Conservation (phyloP, 768 basidiomycete species). For the Suillus americanus region DNA sequence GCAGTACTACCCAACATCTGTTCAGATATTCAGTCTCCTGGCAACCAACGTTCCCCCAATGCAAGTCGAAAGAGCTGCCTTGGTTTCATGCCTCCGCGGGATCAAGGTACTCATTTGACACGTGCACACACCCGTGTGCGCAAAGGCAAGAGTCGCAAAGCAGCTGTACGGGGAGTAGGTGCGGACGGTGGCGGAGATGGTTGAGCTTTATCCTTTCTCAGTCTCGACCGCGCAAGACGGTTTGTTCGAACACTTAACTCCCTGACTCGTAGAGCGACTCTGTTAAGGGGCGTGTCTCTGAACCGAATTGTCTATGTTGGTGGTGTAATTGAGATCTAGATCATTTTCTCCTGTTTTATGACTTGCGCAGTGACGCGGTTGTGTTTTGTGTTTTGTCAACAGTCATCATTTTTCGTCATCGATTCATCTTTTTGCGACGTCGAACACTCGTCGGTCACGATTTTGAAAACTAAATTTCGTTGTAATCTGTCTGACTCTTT, state of each 20-base stretch:
- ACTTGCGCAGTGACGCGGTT: neutral
- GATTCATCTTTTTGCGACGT: too few species aligned
- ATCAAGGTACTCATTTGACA: slow-evolving; percentile 8
- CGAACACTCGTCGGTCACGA: too few species aligned
- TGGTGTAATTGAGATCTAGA: neutral
- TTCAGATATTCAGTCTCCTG: slow-evolving; percentile 50
- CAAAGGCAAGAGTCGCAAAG: slow-evolving; percentile 37
- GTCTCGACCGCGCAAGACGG: neutral
- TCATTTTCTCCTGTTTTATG: neutral
- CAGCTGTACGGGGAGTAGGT: slow-evolving; percentile 29
- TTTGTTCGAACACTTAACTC: neutral
- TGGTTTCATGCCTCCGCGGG: slow-evolving; percentile 31
- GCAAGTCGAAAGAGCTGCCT: slow-evolving; percentile 20
- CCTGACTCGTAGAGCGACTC: neutral
- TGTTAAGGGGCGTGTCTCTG: neutral
- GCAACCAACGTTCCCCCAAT: slow-evolving; percentile 22
- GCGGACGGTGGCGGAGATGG: slow-evolving; percentile 18
- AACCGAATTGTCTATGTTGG: neutral
- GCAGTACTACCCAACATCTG: slow-evolving; percentile 19
- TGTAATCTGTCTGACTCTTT: too few species aligned
- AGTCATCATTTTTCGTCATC: too few species aligned
- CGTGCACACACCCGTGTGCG: slow-evolving; percentile 22
- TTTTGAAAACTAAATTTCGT: too few species aligned
- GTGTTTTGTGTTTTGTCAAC: neutral
- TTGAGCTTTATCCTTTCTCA: neutral